Conservation (phyloP, 352 stramenopile species). For the Globisporangium cylindrosporum region DNA sequence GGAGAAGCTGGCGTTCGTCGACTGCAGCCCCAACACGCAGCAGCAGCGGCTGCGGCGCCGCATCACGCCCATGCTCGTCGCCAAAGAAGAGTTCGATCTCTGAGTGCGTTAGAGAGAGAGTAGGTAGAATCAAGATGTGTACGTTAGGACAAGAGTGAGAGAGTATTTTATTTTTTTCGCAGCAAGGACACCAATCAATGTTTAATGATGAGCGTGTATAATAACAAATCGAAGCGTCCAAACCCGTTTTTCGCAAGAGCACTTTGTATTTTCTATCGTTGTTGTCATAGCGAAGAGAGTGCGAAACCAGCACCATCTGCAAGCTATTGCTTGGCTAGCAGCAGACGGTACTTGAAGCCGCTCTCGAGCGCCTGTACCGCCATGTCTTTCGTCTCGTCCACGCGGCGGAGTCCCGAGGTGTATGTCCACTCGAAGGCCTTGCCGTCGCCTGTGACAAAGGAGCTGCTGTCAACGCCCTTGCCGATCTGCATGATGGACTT, state of each 20-base stretch:
- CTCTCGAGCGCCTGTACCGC: slow-evolving; percentile 60
- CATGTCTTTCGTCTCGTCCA: slow-evolving; percentile 38
- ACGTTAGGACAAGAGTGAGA: background rate
- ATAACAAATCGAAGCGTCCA: background rate
- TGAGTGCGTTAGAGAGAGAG: slow-evolving; percentile 20
- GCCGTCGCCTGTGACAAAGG: slow-evolving; percentile 69
- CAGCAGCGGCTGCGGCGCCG: slow-evolving; percentile 38
- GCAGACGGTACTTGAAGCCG: slow-evolving; percentile 68
- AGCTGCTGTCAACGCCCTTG: slow-evolving; percentile 75
- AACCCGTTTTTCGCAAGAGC: background rate
- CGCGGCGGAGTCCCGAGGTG: slow-evolving; percentile 43
- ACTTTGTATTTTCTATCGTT: slow-evolving; percentile 9
- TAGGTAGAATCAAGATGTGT: background rate
- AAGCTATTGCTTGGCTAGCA: slow-evolving; percentile 33
- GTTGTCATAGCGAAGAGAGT: background rate
- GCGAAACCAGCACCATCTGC: too few species aligned
- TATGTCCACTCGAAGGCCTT: slow-evolving; percentile 76
- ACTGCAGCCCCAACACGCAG: slow-evolving; percentile 28
- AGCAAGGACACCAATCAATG: too few species aligned
- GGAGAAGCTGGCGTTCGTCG: slow-evolving; percentile 14
- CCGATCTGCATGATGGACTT: slow-evolving; percentile 58
- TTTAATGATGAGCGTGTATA: background rate
- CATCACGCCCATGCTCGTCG: slow-evolving; percentile 50
- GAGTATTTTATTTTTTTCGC: background rate
- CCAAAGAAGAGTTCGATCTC: slow-evolving; percentile 58